Evolutionary conservation across 495 filamentous ascomycete genomes (phyloP).

Genomic region (Rhypophila decipiens): DNA sequence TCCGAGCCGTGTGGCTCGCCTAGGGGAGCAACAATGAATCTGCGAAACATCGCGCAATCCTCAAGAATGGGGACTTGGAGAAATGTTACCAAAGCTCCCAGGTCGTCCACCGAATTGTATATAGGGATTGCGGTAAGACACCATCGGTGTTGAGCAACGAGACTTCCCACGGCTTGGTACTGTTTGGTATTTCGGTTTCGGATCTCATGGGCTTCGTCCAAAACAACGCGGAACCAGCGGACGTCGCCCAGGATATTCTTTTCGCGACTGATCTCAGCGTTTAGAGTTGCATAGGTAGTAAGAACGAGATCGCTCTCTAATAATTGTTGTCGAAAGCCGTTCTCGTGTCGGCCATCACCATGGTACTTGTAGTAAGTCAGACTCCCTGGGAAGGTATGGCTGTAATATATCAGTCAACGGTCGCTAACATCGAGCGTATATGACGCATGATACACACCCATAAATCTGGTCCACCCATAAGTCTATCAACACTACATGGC

Average conservation of each 20-base stretch:
- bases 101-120: background rate
- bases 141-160: background rate
- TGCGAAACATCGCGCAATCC: background rate
- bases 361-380: conserved; percentile 1
- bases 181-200: background rate
- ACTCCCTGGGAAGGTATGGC: background rate
- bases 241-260: background rate
- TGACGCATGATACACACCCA: background rate
- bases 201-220: conserved; percentile 1
- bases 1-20: too few relatives aligned
- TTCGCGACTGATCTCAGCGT: background rate
- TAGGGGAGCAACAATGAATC: background rate
- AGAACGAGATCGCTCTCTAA: background rate
- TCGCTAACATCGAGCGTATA: background rate
- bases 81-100: background rate
- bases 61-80: background rate
- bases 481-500: background rate
- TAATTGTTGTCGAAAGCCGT: background rate
- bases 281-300: background rate
- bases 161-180: background rate
- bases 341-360: background rate
- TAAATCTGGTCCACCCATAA: background rate
- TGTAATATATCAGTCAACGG: background rate
- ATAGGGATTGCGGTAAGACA: conserved; percentile 1
- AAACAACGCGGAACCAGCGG: background rate